phyloP scores from a whole-genome alignment of 345 rosid genomes.

The Aquilaria malaccensis region DNA sequence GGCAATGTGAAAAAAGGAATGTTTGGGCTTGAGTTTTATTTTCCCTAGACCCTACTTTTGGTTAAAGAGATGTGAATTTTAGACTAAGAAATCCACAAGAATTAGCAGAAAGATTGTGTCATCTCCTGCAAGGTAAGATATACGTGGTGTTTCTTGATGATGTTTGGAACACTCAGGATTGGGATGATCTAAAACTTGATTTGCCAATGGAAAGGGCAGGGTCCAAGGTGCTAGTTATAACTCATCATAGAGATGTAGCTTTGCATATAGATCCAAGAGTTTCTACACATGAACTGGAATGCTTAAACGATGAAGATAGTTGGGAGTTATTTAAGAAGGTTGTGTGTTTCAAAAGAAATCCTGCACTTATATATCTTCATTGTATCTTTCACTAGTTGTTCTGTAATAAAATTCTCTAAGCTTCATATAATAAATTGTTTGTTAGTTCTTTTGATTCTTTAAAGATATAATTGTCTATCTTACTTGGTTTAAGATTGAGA shows the following conservation, averaged over 20 bases:
- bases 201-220: slow-evolving; percentile 9
- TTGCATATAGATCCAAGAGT: slow-evolving; percentile 15
- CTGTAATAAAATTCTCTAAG: too few species aligned
- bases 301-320: slow-evolving; percentile 23
- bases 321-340: slow-evolving; percentile 30
- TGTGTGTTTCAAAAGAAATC: slow-evolving; percentile 9
- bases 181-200: slow-evolving; percentile 22
- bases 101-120: slow-evolving; percentile 8
- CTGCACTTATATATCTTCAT: too few species aligned
- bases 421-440: too few species aligned
- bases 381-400: too few species aligned
- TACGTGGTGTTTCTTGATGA: slow-evolving; percentile 35
- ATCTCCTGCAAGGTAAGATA: slow-evolving; percentile 15
- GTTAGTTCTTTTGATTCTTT: too few species aligned
- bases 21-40: slow-evolving; percentile 21
- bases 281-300: slow-evolving; percentile 6
- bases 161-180: slow-evolving; percentile 25
- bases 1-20: slow-evolving; percentile 15
- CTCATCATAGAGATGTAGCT: slow-evolving; percentile 27
- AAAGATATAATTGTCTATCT: too few species aligned
- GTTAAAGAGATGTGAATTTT: slow-evolving; percentile 10
- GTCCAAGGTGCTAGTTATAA: slow-evolving; percentile 31
- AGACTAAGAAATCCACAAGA: slow-evolving; percentile 17
- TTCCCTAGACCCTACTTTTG: too few species aligned
- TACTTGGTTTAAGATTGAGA: too few species aligned